Evolutionary conservation across 2,329 filamentous ascomycete genomes (phyloP).

Genomic region (Lachnellula hyalina): DNA sequence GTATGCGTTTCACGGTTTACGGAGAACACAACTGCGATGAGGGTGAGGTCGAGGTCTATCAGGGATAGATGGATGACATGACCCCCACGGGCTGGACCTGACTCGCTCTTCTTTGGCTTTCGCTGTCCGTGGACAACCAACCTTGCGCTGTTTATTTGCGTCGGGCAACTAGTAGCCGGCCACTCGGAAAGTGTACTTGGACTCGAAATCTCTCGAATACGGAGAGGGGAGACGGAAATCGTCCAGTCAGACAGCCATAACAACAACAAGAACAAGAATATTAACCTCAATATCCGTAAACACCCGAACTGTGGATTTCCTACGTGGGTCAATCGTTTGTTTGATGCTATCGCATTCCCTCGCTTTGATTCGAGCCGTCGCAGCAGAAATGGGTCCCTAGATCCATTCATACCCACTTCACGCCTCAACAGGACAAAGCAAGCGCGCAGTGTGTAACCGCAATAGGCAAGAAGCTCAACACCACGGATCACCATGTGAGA

Average conservation of each 20-base stretch:
- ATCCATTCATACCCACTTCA: constrained; percentile 7
- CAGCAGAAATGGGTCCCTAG: neutral
- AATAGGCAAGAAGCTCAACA: constrained; percentile 8
- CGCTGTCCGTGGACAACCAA: too few relatives aligned
- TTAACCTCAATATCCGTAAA: constrained; percentile 4
- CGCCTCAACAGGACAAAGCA: constrained; percentile 16
- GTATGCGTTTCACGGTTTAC: too few relatives aligned
- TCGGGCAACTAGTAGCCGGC: too few relatives aligned
- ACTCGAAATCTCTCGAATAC: neutral
- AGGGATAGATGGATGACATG: neutral
- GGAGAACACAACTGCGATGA: neutral
- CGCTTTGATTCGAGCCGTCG: neutral
- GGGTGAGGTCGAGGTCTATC: too few relatives aligned
- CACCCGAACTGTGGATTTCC: neutral
- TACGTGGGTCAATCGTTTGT: neutral
- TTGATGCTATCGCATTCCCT: neutral
- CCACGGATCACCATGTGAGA: constrained; percentile 16
- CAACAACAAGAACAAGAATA: too few relatives aligned
- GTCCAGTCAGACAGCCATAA: too few relatives aligned
- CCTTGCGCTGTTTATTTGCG: too few relatives aligned
- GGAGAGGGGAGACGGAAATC: neutral
- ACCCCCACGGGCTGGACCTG: neutral
- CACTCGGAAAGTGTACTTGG: too few relatives aligned
- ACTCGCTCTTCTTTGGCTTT: neutral
- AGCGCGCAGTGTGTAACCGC: constrained; percentile 5